Percentiles rank a stretch among this genome's conserved stretches.
Evolutionary conservation across 345 rosid genomes (phyloP).

Genomic region (Arabis alpina): DNA sequence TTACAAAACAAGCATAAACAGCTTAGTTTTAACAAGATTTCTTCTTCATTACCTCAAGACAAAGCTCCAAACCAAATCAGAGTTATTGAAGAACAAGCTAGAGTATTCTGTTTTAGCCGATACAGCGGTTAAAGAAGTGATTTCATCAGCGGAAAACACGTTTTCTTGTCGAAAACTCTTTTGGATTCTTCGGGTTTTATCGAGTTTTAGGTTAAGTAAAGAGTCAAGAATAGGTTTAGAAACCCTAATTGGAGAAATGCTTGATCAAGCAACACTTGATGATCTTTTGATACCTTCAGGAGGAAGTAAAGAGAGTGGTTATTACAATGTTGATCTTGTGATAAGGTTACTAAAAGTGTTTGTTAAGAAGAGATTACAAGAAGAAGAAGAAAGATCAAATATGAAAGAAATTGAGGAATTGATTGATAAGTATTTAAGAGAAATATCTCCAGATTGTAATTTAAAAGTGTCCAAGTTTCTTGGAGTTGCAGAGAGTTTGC

Average conservation of each 20-base stretch:
- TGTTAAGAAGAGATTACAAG: conserved; percentile 40
- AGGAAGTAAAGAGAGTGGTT: conserved; percentile 40
- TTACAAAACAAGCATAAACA: conserved; percentile 51
- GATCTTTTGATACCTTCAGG: conserved; percentile 65
- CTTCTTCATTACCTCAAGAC: conserved; percentile 66
- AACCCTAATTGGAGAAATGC: conserved; percentile 62
- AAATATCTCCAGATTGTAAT: conserved; percentile 78
- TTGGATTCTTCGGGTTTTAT: conserved; percentile 56
- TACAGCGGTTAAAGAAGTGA: conserved; percentile 61
- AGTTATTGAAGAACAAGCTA: conserved; percentile 34
- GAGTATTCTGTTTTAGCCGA: conserved; percentile 53
- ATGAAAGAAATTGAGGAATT: conserved; percentile 60
- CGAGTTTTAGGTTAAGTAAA: conserved; percentile 53
- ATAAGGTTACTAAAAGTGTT: conserved; percentile 58
- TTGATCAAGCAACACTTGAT: conserved; percentile 78
- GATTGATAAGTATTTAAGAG: conserved; percentile 65
- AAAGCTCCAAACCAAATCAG: conserved; percentile 42
- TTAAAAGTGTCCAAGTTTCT: conserved; percentile 66
- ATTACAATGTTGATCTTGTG: conserved; percentile 66
- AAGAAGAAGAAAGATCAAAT: conserved; percentile 25
- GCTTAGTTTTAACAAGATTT: conserved; percentile 62
- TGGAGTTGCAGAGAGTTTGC: conserved; percentile 70
- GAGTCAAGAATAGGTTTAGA: conserved; percentile 60
- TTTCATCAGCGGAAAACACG: conserved; percentile 34
- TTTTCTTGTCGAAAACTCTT: conserved; percentile 80